Evolutionary conservation across 148 eudicot genomes (phyloP).

Genomic region (Rhododendron ovatum): DNA sequence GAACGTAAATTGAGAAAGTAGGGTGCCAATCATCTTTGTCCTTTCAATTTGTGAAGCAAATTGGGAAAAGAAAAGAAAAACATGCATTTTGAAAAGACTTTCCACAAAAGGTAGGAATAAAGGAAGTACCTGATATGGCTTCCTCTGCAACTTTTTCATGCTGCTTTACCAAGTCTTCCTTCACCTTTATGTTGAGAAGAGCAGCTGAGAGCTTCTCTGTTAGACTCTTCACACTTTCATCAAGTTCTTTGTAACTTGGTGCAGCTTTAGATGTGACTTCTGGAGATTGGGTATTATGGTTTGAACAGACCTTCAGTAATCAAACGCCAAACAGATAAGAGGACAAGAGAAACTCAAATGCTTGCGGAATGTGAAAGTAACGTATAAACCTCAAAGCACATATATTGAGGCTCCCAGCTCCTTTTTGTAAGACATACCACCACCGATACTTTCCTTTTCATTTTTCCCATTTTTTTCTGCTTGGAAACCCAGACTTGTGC

Average conservation of each 20-base stretch:
- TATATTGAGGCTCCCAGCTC: not conserved
- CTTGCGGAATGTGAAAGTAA: not conserved
- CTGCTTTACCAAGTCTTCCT: conserved; percentile 85
- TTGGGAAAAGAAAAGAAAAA: not conserved
- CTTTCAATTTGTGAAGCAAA: not conserved
- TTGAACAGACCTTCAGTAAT: conserved; percentile 38
- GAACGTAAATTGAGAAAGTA: not conserved
- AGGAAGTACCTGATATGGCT: conserved; percentile 71
- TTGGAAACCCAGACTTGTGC: not conserved
- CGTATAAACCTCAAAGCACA: not conserved
- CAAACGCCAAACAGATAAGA: not conserved
- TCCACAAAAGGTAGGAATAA: not conserved
- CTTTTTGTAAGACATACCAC: not conserved
- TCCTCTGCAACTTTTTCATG: conserved; percentile 94
- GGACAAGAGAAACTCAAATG: not conserved
- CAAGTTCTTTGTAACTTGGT: conserved; percentile 21
- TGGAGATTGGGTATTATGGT: conserved; percentile 41
- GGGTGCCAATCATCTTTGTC: not conserved
- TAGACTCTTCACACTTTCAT: conserved; percentile 42
- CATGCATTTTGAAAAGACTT: not conserved
- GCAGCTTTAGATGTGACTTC: conserved; percentile 49
- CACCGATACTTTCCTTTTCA: not conserved
- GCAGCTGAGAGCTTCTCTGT: conserved; percentile 84
- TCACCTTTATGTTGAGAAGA: conserved; percentile 64
- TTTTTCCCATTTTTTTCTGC: not conserved